A percentile compares a stretch with the other conserved stretches of the same genome.
These are phyloP conservation scores for Curvularia lunata DNA, from an alignment of 2,329 filamentous ascomycete species.

Conservation along the genomic window DNA sequence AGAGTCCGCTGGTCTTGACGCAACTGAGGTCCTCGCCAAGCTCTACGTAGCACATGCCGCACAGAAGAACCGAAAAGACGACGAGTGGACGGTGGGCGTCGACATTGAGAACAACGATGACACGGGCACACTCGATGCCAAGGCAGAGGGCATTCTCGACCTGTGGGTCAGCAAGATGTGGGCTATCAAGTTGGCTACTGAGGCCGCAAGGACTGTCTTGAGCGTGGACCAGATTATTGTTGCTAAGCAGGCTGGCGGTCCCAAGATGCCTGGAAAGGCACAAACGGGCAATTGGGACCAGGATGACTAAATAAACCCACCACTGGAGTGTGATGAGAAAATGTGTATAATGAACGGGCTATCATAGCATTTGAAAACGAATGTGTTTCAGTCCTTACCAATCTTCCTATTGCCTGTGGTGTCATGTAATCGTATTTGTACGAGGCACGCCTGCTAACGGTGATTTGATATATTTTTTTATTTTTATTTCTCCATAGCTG, in stretches of 20 bases:
- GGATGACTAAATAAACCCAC: conserved; percentile 51
- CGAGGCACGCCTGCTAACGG: too few relatives aligned
- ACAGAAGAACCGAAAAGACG: conserved; percentile 59
- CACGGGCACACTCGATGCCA: conserved; percentile 82
- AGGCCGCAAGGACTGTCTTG: conserved; percentile 89
- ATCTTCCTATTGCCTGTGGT: background rate
- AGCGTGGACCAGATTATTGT: conserved; percentile 99
- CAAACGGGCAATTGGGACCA: conserved; percentile 71
- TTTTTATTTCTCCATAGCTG: conserved; percentile 5
- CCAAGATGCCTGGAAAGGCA: conserved; percentile 95
- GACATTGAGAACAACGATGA: conserved; percentile 89
- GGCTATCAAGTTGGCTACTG: conserved; percentile 96
- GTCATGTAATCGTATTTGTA: background rate
- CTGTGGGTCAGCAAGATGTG: conserved; percentile 90
- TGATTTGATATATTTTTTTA: background rate
- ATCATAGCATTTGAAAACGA: conserved; percentile 12
- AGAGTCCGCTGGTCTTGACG: conserved; percentile 93
- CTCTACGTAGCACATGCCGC: conserved; percentile 88
- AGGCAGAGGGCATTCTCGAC: conserved; percentile 88
- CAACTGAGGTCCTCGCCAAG: conserved; percentile 92
- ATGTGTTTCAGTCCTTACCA: background rate
- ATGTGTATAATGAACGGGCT: conserved; percentile 23
- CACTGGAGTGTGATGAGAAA: conserved; percentile 1
- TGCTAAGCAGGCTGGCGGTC: conserved; percentile 92
- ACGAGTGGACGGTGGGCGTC: conserved; percentile 91